A percentile compares a stretch with the other conserved stretches of the same genome.
These are phyloP conservation scores for Colletotrichum plurivorum DNA, from an alignment of 2,329 filamentous ascomycete species.

Conservation along the genomic window DNA sequence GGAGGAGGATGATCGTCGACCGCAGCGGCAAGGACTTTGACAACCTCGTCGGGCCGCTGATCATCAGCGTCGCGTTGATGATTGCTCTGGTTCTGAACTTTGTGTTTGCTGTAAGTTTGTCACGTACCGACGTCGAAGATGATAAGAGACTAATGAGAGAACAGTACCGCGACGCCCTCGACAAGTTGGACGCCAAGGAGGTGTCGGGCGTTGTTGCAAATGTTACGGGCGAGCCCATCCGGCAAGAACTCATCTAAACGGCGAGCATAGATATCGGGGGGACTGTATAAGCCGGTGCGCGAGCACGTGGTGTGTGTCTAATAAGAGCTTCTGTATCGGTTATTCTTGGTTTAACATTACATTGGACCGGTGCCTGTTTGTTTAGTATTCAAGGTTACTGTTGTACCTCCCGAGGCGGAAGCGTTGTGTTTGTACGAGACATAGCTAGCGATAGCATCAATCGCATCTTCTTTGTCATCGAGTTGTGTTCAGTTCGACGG, in stretches of 20 bases:
- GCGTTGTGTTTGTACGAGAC: conserved; percentile 12
- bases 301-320: neutral
- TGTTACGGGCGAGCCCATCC: conserved; percentile 32
- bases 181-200: conserved; percentile 18
- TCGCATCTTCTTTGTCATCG: conserved; percentile 1
- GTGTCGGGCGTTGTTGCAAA: conserved; percentile 3
- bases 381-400: neutral
- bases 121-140: neutral
- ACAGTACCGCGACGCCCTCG: conserved; percentile 39
- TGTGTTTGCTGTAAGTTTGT: conserved; percentile 78
- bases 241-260: conserved; percentile 50
- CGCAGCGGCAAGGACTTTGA: conserved; percentile 95
- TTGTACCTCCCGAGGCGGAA: neutral
- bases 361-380: neutral
- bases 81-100: conserved; percentile 89
- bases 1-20: conserved; percentile 84
- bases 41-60: conserved; percentile 85
- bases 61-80: conserved; percentile 85
- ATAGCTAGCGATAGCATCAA: conserved; percentile 3
- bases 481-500: no score
- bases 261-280: neutral
- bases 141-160: neutral
- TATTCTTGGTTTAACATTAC: neutral
- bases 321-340: neutral
- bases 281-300: neutral